Evolutionary conservation across 805 yeast genomes (phyloP), one percentile per base, ranked within the genome.

Genomic region (Kodamaea nitidulidarum): DNA sequence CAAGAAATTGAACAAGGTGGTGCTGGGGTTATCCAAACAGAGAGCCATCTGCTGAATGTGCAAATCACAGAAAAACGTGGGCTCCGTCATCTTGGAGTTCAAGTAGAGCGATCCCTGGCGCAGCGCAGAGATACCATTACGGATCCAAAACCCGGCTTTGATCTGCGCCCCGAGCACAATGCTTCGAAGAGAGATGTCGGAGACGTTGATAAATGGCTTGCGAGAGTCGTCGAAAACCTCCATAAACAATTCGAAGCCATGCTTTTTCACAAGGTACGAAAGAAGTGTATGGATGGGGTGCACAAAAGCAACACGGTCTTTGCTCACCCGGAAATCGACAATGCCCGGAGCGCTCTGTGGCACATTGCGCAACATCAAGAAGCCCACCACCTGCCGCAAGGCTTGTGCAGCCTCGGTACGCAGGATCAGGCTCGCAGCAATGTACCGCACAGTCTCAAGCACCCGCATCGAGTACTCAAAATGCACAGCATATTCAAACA

Each of bases 111-210:
- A 54, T 0, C 80, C 73, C 46, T 78, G 79, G 31, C 72, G 66
- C 3, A 76, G 56, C 2, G 71, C 75, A 4, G 75, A 67, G 38
- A 65, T 52, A 15, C 93, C 93, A 51, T 84, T 84, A 60, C 91
- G 72, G 2, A 84, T 73, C 93, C 93, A 84, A 44, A 75, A 77
- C 1, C 84, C 84, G 1, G 75, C 62, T 24, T 71, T 72, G 2
- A 81, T 75, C 50, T 84, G 91, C 3, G 80, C 61, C 14, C 75
- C 70, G 21, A 82, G 61, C 1, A 81, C 88, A 22, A 80, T 62
- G 11, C 81, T 72, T 54, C 84, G 70, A 35, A 84, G 55, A 0
- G 83, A 70, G 37, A 72, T 65, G 54, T 81, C 88, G 0, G 84
- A 67, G 12, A 80, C 65, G 3, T 56, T 55, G 38, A 73, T 47